Percentiles rank a stretch among this genome's conserved stretches.
Conservation (phyloP, 2,329 filamentous ascomycete species). For the Aureobasidium namibiae region DNA sequence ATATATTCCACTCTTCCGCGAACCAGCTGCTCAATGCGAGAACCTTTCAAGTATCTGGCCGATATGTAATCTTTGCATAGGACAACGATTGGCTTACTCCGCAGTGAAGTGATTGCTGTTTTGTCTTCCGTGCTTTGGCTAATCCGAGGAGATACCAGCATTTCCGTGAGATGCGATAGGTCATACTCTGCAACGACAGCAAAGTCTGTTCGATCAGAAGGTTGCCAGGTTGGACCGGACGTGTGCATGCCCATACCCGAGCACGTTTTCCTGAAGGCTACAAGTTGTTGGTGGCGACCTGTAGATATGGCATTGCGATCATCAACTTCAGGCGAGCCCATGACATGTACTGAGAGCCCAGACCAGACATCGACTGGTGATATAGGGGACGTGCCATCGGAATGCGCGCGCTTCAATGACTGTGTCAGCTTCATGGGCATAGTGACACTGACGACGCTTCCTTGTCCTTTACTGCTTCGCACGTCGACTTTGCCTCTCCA, state of each 20-base stretch:
- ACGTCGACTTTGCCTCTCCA: slow-evolving; percentile 35
- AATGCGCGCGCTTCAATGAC: background rate
- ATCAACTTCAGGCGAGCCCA: background rate
- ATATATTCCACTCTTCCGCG: slow-evolving; percentile 7
- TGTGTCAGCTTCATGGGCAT: background rate
- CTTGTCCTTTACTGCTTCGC: slow-evolving; percentile 15
- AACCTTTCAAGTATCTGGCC: background rate
- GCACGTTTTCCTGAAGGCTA: background rate
- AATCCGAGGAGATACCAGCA: background rate
- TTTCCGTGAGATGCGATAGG: background rate
- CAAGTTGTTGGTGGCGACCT: background rate
- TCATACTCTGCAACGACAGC: background rate
- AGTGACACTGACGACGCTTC: background rate
- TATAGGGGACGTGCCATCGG: background rate
- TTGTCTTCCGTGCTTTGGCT: background rate
- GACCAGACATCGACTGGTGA: background rate
- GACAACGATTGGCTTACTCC: slow-evolving; percentile 5
- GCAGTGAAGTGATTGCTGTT: background rate
- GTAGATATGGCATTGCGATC: background rate
- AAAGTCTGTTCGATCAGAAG: background rate
- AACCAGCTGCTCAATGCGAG: background rate
- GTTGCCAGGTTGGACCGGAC: background rate
- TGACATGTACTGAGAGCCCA: background rate
- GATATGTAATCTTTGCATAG: slow-evolving; percentile 8
- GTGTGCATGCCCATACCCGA: background rate